Evolutionary conservation across 495 filamentous ascomycete species (phyloP).

Genomic region (Xylaria flabelliformis): DNA sequence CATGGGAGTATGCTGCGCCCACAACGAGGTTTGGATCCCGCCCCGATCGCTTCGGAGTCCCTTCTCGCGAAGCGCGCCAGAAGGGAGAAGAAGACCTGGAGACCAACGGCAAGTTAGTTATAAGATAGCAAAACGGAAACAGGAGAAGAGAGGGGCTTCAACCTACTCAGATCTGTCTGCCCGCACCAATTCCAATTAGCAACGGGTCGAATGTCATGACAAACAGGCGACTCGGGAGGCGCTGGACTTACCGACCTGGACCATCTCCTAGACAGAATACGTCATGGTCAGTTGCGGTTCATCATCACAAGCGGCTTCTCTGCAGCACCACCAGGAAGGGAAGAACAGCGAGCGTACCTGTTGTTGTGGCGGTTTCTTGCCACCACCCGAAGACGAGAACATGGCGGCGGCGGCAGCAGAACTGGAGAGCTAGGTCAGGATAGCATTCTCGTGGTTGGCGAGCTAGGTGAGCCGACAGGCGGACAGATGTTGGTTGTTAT

Average conservation of each 20-base stretch:
- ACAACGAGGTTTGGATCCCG: conserved; percentile 81
- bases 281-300: conserved; percentile 41
- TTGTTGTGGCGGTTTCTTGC: conserved; percentile 73
- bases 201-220: background rate
- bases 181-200: conserved; percentile 25
- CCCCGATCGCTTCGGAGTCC: conserved; percentile 58
- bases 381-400: conserved; percentile 62
- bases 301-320: background rate
- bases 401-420: conserved; percentile 45
- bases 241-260: conserved; percentile 84
- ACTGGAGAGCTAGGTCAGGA: conserved; percentile 28
- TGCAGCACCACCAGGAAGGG: conserved; percentile 6
- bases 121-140: background rate
- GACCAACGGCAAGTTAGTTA: conserved; percentile 1
- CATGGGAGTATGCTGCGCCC: conserved; percentile 95
- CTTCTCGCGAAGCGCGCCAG: conserved; percentile 72
- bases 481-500: conserved; percentile 6
- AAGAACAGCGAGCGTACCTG: conserved; percentile 63
- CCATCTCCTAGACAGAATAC: conserved; percentile 80
- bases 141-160: conserved; percentile 18
- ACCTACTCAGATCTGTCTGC: conserved; percentile 69
- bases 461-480: background rate
- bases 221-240: conserved; percentile 3
- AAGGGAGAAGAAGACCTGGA: conserved; percentile 84
- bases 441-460: conserved; percentile 32